Conservation (phyloP, 805 yeast species). For the Candida yuanshanica region DNA sequence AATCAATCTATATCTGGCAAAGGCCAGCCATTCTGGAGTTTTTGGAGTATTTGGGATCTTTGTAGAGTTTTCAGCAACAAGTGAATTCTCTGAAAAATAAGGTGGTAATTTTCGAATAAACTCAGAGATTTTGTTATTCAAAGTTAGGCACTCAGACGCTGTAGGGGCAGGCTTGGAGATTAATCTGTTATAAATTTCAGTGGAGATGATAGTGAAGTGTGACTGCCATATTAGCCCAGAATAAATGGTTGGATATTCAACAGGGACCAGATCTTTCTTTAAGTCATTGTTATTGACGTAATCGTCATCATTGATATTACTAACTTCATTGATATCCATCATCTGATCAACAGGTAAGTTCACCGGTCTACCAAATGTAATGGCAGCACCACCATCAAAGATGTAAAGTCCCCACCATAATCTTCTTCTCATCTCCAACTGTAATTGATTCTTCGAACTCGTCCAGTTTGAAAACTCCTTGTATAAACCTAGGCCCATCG, state of each 20-base stretch:
- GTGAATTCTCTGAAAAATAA: conserved; percentile 39
- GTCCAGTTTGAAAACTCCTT: conserved; percentile 43
- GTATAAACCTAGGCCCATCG: conserved; percentile 57
- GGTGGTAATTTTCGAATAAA: conserved; percentile 40
- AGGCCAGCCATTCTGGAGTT: conserved; percentile 46
- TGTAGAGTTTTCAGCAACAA: conserved; percentile 23
- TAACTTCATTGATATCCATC: conserved; percentile 45
- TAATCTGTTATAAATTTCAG: conserved; percentile 42
- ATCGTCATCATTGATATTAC: conserved; percentile 41
- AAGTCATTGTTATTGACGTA: conserved; percentile 16
- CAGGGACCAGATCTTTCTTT: conserved; percentile 16
- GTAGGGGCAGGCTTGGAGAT: conserved; percentile 44
- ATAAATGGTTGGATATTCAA: conserved; percentile 45
- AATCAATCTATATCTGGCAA: conserved; percentile 45
- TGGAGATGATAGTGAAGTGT: conserved; percentile 41
- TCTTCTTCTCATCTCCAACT: conserved; percentile 51
- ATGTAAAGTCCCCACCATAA: conserved; percentile 66
- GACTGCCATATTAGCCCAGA: conserved; percentile 55
- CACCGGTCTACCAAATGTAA: conserved; percentile 62
- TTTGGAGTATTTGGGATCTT: conserved; percentile 17
- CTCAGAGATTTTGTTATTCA: conserved; percentile 37
- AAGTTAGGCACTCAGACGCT: conserved; percentile 43
- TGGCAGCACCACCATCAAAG: conserved; percentile 58
- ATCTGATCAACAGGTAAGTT: conserved; percentile 41
- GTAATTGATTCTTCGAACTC: conserved; percentile 33